Evolutionary conservation across 148 eudicot species (phyloP).

Genomic region (Amaranthus palmeri): DNA sequence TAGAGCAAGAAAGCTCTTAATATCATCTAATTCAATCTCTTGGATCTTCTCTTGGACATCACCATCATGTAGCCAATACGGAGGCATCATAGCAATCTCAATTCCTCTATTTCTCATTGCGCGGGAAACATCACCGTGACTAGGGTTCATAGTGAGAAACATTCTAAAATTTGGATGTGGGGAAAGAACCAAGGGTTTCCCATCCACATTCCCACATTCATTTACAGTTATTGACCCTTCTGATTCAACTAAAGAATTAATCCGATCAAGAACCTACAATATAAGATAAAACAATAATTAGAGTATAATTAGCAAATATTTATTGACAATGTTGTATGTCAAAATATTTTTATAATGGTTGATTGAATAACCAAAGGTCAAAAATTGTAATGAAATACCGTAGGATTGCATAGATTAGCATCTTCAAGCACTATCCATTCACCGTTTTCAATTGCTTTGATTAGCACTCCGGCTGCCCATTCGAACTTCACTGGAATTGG

Average conservation of each 20-base stretch:
- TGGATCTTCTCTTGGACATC: slow-evolving; percentile 23
- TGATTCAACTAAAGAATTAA: slow-evolving; percentile 91
- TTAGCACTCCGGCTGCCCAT: slow-evolving; percentile 81
- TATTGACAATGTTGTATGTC: not conserved
- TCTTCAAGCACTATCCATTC: slow-evolving; percentile 97
- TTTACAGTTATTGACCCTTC: slow-evolving; percentile 82
- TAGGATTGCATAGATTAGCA: slow-evolving; percentile 97
- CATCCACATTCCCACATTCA: slow-evolving; percentile 89
- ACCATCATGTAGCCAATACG: slow-evolving; percentile 51
- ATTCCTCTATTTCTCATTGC: slow-evolving; percentile 98
- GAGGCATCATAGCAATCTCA: slow-evolving; percentile 81
- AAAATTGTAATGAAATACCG: slow-evolving; percentile 37
- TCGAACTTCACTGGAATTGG: slow-evolving; percentile 64
- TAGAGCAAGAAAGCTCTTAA: slow-evolving; percentile 60
- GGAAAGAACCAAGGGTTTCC: slow-evolving; percentile 67
- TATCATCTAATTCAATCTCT: slow-evolving; percentile 57
- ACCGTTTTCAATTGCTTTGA: slow-evolving; percentile 88
- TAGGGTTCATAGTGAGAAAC: slow-evolving; percentile 92
- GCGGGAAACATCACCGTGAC: slow-evolving; percentile 81
- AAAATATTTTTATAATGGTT: not conserved
- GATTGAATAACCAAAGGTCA: not conserved
- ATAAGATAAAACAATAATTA: not conserved
- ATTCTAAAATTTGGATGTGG: slow-evolving; percentile 87
- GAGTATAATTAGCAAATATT: slow-evolving; percentile 3
- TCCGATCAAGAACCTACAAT: slow-evolving; percentile 88